Percentiles rank a stretch among this genome's conserved stretches.
These are phyloP conservation scores for Penicillium sp. DNA, from an alignment of 2,329 filamentous ascomycete genomes.

Conservation along the genomic window DNA sequence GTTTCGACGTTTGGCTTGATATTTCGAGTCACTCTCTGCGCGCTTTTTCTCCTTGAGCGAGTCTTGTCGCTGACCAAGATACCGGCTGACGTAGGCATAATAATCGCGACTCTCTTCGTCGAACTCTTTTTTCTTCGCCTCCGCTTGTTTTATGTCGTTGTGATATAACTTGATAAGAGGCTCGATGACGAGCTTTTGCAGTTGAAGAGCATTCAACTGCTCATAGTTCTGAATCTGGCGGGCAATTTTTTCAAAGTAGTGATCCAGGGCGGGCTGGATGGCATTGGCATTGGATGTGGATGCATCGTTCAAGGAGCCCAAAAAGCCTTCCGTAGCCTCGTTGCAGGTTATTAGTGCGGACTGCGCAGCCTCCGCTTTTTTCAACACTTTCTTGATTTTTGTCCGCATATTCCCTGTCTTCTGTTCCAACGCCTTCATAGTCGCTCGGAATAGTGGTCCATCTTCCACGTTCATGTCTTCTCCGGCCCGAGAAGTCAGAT, in stretches of 20 bases:
- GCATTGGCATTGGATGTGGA: conserved; percentile 91
- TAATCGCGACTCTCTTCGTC: conserved; percentile 99
- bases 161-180: conserved; percentile 90
- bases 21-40: conserved; percentile 92
- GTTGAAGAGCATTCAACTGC: conserved; percentile 76
- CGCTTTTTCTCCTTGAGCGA: conserved; percentile 97
- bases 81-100: conserved; percentile 91
- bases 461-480: conserved; percentile 90
- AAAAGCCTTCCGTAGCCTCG: conserved; percentile 79
- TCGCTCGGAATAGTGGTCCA: conserved; percentile 92
- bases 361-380: conserved; percentile 88
- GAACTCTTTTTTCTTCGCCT: conserved; percentile 95
- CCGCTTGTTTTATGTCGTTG: conserved; percentile 95
- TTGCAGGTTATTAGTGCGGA: conserved; percentile 81
- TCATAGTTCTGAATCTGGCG: conserved; percentile 88
- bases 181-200: conserved; percentile 94
- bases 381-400: conserved; percentile 95
- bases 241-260: conserved; percentile 97
- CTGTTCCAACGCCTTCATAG: conserved; percentile 93
- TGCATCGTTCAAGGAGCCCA: conserved; percentile 84
- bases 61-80: conserved; percentile 94
- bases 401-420: conserved; percentile 93
- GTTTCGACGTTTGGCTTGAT: conserved; percentile 88
- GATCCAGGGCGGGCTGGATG: conserved; percentile 93
- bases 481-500: conserved; percentile 80